Percentiles rank a stretch among this genome's conserved stretches.
Evolutionary conservation across 2,329 filamentous ascomycete genomes (phyloP).

Genomic region (Thielaviopsis populi): DNA sequence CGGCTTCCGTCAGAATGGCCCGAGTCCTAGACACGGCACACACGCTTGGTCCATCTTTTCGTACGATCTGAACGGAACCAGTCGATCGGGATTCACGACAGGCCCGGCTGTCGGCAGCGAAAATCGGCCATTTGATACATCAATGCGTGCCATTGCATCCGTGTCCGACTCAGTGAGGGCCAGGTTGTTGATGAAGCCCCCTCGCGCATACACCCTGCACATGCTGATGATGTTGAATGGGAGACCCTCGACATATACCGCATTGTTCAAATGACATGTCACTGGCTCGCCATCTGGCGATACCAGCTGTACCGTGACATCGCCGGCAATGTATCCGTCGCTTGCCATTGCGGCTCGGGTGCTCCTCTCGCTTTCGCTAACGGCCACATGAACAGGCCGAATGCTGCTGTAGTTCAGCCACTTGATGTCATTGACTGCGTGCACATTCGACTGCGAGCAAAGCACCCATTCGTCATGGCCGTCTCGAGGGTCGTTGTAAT

Average conservation of each 20-base stretch:
- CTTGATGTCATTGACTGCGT: constrained; percentile 8
- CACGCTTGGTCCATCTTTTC: not conserved
- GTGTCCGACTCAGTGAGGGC: not conserved
- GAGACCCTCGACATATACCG: not conserved
- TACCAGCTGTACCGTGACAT: not conserved
- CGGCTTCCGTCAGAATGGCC: not conserved
- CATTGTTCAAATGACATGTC: not conserved
- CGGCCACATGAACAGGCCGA: not conserved
- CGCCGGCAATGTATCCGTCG: not conserved
- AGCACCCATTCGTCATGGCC: constrained; percentile 3
- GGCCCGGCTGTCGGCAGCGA: not conserved
- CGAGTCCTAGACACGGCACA: not conserved
- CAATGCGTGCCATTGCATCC: not conserved
- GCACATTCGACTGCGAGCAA: not conserved
- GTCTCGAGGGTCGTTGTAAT: not conserved
- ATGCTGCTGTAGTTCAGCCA: not conserved
- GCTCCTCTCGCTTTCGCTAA: not conserved
- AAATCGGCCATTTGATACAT: not conserved
- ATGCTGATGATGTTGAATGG: constrained; percentile 1
- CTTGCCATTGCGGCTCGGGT: not conserved
- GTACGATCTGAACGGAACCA: not conserved
- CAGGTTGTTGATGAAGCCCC: constrained; percentile 3
- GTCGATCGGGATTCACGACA: not conserved
- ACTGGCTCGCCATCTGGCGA: not conserved
- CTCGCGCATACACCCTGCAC: not conserved